These are phyloP conservation scores for Cladosporium sp. DNA, from an alignment of 2,329 filamentous ascomycete species.

Conservation along the genomic window DNA sequence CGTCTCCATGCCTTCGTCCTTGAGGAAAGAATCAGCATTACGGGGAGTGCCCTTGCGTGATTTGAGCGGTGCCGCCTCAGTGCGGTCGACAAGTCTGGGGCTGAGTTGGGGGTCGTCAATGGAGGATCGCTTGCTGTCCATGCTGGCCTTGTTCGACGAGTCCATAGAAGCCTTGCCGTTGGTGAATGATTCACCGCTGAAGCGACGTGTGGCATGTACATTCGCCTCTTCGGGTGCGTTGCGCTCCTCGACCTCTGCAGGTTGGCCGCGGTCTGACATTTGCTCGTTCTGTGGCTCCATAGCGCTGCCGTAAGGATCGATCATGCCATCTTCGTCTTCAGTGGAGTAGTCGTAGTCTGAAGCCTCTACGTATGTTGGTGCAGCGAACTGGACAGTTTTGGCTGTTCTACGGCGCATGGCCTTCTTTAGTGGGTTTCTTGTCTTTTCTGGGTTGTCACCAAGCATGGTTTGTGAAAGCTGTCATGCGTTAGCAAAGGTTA, in stretches of 20 bases:
- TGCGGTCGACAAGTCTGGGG: slow-evolving; percentile 36
- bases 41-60: slow-evolving; percentile 84
- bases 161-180: slow-evolving; percentile 15
- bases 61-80: slow-evolving; percentile 49
- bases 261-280: slow-evolving; percentile 25
- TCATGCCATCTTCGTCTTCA: slow-evolving; percentile 51
- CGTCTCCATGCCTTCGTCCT: slow-evolving; percentile 90
- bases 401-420: slow-evolving; percentile 78
- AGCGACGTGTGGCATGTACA: slow-evolving; percentile 22
- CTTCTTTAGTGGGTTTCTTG: slow-evolving; percentile 79
- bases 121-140: slow-evolving; percentile 23
- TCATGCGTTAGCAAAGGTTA: slow-evolving; percentile 31
- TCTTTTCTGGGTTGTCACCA: slow-evolving; percentile 73
- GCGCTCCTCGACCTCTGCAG: slow-evolving; percentile 29
- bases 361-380: slow-evolving; percentile 85
- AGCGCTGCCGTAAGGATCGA: slow-evolving; percentile 31
- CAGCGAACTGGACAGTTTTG: slow-evolving; percentile 83
- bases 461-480: slow-evolving; percentile 72
- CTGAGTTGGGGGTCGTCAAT: slow-evolving; percentile 36
- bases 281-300: slow-evolving; percentile 26
- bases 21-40: slow-evolving; percentile 96
- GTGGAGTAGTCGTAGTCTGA: slow-evolving; percentile 84
- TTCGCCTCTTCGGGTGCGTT: slow-evolving; percentile 24
- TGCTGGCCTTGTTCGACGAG: slow-evolving; percentile 15
- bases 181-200: slow-evolving; percentile 18